Evolutionary conservation across 163 green algal genomes (phyloP).

Genomic region (Chlorella variabilis): DNA sequence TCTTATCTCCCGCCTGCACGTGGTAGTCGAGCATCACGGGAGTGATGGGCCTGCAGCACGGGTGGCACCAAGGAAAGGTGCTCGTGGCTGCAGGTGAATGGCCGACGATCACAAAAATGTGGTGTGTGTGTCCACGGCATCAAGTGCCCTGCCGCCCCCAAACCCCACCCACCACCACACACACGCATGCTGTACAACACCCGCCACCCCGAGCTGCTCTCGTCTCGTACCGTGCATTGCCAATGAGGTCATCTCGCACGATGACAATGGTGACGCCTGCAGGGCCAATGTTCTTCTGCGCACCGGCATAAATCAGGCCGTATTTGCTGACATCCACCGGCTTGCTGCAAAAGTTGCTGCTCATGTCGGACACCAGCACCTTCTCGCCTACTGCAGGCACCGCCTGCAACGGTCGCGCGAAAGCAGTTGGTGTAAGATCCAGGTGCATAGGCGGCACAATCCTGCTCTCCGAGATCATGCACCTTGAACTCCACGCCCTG

Average conservation of each 20-base stretch:
- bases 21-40: slow-evolving; percentile 98
- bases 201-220: no score
- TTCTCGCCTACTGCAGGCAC: slow-evolving; percentile 70
- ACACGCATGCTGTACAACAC: no score
- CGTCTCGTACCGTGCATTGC: slow-evolving; percentile 61
- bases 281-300: slow-evolving; percentile 99
- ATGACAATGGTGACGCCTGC: slow-evolving; percentile 97
- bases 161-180: no score
- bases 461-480: no score
- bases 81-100: background rate
- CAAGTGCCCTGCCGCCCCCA: no score
- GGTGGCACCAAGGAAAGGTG: background rate
- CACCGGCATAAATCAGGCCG: slow-evolving; percentile 98
- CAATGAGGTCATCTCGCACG: slow-evolving; percentile 95
- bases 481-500: slow-evolving; percentile 88
- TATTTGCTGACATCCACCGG: slow-evolving; percentile 98
- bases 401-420: no score
- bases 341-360: slow-evolving; percentile 97
- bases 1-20: slow-evolving; percentile 90
- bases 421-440: no score
- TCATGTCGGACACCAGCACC: slow-evolving; percentile 96
- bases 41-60: slow-evolving; percentile 49
- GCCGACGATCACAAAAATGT: background rate
- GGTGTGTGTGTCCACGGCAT: no score
- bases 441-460: no score